Base-by-base conservation (phyloP, 2,329 filamentous ascomycete genomes). In the Epichloe uncinata region DNA sequence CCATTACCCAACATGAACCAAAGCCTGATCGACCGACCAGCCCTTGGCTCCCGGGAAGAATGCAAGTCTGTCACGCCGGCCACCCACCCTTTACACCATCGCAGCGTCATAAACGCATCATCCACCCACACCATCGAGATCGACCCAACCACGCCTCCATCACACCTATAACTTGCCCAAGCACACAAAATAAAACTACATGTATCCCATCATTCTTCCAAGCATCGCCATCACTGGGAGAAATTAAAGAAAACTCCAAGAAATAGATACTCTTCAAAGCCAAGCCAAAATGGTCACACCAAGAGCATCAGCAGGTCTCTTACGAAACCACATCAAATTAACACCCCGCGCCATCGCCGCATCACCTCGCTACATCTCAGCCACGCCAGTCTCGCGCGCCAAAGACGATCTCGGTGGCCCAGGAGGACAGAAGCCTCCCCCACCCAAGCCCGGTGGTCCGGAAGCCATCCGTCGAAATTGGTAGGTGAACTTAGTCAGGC, bases 401-500 rank as follows among this genome's bases (percentile, higher is more conserved):
- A 55, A 56, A 20, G 59, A 61, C 13, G 53, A 61, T 43, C 55
- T 66, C 13, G 64, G 66, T 20, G 64, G 65, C 2, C 64, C 64
- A 1, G 61, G 58, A n/a, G 65, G 63, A 34, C 65, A 67, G n/a
- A 51, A 60, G 50, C 56, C 58, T 3, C 52, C 55, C 1, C 61
- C 65, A 1, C 11, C 49, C 34, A 55, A 52, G 11, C 59, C 63
- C 0, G 61, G 59, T 7, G 63, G 60, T 3, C 54, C 59, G 4
- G 66, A 67, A 3, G 56, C 53, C 2, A 5, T 63, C 8, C 58
- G 58, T 42, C 57, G 60, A 4, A 66, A 66, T 46, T 67, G 63
- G 66, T 68, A 55, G 20, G 45, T 37, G 41, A 36, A 16, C 20
- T 8, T n/a, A n/a, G n/a, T n/a, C n/a, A n/a, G n/a, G n/a, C n/a